Evolutionary conservation across 805 yeast species (phyloP).

Genomic region (Candida ovalis): DNA sequence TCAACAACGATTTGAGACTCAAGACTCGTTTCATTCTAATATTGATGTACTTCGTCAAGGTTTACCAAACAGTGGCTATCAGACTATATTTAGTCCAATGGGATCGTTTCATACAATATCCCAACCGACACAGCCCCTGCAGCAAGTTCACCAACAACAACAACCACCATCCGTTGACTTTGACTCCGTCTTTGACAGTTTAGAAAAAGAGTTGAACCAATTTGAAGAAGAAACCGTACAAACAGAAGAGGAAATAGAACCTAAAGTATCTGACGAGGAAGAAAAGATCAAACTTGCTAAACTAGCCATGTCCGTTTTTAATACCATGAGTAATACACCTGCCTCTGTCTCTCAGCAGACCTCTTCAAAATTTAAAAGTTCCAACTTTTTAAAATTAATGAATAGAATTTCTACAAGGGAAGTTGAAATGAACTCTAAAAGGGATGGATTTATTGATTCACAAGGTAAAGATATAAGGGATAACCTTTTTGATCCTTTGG

Average conservation of each 20-base stretch:
- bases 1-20: slow-evolving; percentile 7
- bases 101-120: background rate
- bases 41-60: background rate
- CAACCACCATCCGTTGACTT: slow-evolving; percentile 13
- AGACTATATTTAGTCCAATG: background rate
- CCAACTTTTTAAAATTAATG: slow-evolving; percentile 41
- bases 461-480: slow-evolving; percentile 37
- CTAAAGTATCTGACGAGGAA: slow-evolving; percentile 20
- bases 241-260: slow-evolving; percentile 4
- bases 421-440: slow-evolving; percentile 34
- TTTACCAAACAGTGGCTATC: background rate
- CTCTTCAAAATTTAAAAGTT: slow-evolving; percentile 35
- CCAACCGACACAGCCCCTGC: background rate
- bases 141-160: slow-evolving; percentile 5
- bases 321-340: slow-evolving; percentile 34
- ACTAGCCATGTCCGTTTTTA: slow-evolving; percentile 36
- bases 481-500: slow-evolving; percentile 26
- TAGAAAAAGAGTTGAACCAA: slow-evolving; percentile 24
- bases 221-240: slow-evolving; percentile 2
- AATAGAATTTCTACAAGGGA: slow-evolving; percentile 34
- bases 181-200: slow-evolving; percentile 26
- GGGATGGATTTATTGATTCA: slow-evolving; percentile 35
- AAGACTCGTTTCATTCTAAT: slow-evolving; percentile 6
- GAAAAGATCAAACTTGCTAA: slow-evolving; percentile 36
- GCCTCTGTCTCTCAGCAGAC: slow-evolving; percentile 28